A percentile compares a stretch with the other conserved stretches of the same genome.
phyloP scores from a whole-genome alignment of 2,329 filamentous ascomycete species.

The Colletotrichum godetiae region DNA sequence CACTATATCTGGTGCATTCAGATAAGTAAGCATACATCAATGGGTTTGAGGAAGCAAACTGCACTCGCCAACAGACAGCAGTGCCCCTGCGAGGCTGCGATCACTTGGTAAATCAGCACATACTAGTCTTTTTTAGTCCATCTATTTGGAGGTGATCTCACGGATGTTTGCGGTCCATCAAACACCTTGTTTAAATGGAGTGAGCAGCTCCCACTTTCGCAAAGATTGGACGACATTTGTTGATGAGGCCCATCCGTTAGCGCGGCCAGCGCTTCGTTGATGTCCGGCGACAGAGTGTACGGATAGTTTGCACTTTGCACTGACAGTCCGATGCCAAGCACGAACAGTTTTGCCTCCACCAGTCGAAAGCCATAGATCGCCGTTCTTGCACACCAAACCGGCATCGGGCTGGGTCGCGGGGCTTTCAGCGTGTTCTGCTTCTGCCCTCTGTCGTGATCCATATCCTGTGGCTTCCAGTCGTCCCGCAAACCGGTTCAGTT shows the following conservation, averaged over 20 bases:
- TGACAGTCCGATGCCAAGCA: background rate
- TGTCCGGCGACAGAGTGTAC: background rate
- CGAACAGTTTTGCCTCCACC: background rate
- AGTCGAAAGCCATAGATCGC: background rate
- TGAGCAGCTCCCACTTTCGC: background rate
- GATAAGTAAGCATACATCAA: background rate
- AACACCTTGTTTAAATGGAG: constrained; percentile 10
- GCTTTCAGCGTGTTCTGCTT: background rate
- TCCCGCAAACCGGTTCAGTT: background rate
- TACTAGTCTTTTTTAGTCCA: constrained; percentile 1
- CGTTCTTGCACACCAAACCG: background rate
- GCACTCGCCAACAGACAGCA: background rate
- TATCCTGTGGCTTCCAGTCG: background rate
- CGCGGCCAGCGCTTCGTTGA: constrained; percentile 2
- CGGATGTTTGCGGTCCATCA: constrained; percentile 9
- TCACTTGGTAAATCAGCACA: background rate
- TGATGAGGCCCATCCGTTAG: background rate
- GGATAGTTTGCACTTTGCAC: background rate
- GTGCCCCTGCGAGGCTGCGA: background rate
- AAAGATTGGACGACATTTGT: constrained; percentile 6
- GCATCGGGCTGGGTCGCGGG: background rate
- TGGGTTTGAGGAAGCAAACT: background rate
- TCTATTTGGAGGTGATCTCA: background rate
- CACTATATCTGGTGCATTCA: background rate
- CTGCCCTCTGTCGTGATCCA: background rate